Percentiles rank a stretch among this genome's conserved stretches.
Evolutionary conservation across 352 stramenopile species (phyloP).

Genomic region (Phytophthora meadii): DNA sequence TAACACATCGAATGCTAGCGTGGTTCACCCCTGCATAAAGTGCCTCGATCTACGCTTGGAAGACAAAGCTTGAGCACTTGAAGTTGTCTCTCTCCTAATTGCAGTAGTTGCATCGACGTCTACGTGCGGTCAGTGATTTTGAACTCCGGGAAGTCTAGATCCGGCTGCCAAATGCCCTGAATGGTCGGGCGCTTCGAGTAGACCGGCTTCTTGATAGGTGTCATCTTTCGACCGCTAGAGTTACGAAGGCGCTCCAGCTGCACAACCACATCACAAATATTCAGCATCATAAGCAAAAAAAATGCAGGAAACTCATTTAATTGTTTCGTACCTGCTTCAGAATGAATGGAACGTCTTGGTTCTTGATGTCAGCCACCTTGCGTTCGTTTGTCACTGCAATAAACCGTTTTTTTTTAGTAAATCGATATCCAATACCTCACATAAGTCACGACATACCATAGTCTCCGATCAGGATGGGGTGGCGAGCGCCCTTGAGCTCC

Average conservation of each 20-base stretch:
- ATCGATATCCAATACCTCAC: neutral
- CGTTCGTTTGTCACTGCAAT: conserved; percentile 75
- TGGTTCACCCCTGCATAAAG: neutral
- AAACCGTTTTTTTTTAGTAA: neutral
- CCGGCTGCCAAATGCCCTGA: conserved; percentile 89
- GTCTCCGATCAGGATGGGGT: conserved; percentile 85
- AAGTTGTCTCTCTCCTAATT: conserved; percentile 3
- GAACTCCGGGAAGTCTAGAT: conserved; percentile 87
- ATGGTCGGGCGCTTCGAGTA: conserved; percentile 83
- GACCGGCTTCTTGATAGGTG: conserved; percentile 83
- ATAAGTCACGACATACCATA: conserved; percentile 59
- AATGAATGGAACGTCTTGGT: conserved; percentile 86
- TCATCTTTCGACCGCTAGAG: conserved; percentile 91
- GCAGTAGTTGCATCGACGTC: conserved; percentile 16
- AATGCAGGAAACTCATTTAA: neutral
- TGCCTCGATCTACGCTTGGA: neutral
- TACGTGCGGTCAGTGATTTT: conserved; percentile 76
- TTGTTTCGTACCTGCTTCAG: conserved; percentile 68
- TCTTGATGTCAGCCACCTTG: conserved; percentile 91
- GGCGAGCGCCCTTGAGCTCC: conserved; percentile 82
- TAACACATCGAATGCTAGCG: neutral
- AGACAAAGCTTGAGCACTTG: neutral
- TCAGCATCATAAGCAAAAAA: conserved; percentile 1
- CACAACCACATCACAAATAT: conserved; percentile 2
- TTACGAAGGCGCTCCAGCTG: conserved; percentile 86